Conservation (phyloP, 495 filamentous ascomycete species). For the Jackrogersella minutella region DNA sequence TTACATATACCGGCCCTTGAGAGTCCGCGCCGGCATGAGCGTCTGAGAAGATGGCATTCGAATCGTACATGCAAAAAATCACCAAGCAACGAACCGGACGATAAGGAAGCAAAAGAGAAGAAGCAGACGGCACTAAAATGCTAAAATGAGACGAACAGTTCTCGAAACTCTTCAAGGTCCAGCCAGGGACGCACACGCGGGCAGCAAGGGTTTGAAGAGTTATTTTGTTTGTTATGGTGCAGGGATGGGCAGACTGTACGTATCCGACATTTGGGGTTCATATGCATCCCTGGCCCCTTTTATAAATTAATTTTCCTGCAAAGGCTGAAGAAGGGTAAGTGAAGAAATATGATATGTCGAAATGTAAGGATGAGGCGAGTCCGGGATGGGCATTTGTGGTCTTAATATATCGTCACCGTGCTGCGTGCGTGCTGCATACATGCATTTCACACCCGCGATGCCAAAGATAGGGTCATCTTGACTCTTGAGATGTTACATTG, state of each 20-base stretch:
- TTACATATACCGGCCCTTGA: slow-evolving; percentile 14
- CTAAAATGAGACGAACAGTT: slow-evolving; percentile 1
- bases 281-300: slow-evolving; percentile 13
- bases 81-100: background rate
- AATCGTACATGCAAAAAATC: background rate
- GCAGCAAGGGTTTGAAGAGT: slow-evolving; percentile 14
- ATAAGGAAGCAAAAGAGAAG: background rate
- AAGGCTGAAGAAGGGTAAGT: no score
- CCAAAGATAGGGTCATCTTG: background rate
- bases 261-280: slow-evolving; percentile 25
- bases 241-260: slow-evolving; percentile 15
- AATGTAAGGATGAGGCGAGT: slow-evolving; percentile 21
- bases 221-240: slow-evolving; percentile 19
- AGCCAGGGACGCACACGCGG: slow-evolving; percentile 18
- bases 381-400: background rate
- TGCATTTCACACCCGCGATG: background rate
- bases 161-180: slow-evolving; percentile 1
- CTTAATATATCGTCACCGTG: slow-evolving; percentile 8
- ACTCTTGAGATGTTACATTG: background rate
- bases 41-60: background rate
- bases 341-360: slow-evolving; percentile 14
- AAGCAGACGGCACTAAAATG: no score
- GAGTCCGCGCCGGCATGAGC: background rate
- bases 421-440: background rate
- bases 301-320: no score